Base-by-base conservation (phyloP, 2,329 filamentous ascomycete species). In the Parasarocladium wereldwijsianum region DNA sequence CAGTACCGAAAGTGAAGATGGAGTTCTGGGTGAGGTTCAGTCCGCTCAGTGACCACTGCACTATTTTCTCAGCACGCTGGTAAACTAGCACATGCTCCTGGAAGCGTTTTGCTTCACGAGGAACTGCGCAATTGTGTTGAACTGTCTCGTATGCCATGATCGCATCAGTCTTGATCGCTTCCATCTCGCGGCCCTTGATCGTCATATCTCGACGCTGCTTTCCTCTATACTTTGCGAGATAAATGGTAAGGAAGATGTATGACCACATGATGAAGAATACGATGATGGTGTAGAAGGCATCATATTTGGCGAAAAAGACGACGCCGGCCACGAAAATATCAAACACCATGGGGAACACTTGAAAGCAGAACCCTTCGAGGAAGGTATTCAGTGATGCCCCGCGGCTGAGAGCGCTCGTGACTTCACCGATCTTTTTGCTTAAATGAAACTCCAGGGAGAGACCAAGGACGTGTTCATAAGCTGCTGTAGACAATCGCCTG, bases 1-100 rank as follows among this genome's bases (percentile, higher is more conserved):
- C 62, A 4, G 73, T 59, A 8, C 69, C 70, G 4, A 71, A 39
- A 42, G 69, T 70, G 41, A 76, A 75, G n/a, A 75, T 63, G 31
- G 70, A 61, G 45, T 70, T 74, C 38, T 76, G 70, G 0, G 65
- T 64, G 8, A 72, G 62, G 41, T 75, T 76, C 46, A 76, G 63
- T 6, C 63, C 51, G 39, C 70, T 70, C 32, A 72, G 45, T 3
- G 66, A 71, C 39, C 64, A 57, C 31, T 61, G 55, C 12, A 73
- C 67, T 31, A 63, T 53, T 32, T 66, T 67, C 45, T 73, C 67
- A 8, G 67, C 66, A 8, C 52, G 54, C 37, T 76, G 70, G 40
- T 64, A 75, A 8, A 43, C 27, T 12, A 38, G 21, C 1, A 76
- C 68, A 9, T 70, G 65, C 14, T 62, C 52, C 17, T 57, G 60